These are phyloP conservation scores for Taphrina wiesneri DNA, from an alignment of 1,139 yeast species.

Conservation along the genomic window DNA sequence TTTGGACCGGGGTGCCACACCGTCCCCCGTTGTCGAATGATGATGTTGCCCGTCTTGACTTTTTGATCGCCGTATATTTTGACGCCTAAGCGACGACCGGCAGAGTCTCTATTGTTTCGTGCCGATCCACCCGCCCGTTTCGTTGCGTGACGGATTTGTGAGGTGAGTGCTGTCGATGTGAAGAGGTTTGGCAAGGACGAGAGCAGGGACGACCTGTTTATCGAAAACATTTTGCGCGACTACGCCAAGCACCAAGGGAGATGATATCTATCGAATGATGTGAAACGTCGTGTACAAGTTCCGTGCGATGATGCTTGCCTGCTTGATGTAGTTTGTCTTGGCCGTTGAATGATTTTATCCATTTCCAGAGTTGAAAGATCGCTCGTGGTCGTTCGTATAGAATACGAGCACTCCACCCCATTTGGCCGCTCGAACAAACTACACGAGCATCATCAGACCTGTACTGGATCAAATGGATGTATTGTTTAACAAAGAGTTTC, in stretches of 20 bases:
- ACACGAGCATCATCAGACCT: no score
- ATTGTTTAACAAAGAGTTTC: no score
- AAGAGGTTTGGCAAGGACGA: background rate
- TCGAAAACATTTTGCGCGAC: background rate
- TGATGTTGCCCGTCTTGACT: slow-evolving; percentile 64
- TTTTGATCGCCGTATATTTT: slow-evolving; percentile 70
- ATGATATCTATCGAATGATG: no score
- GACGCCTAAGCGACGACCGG: slow-evolving; percentile 92
- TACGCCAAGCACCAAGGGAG: background rate
- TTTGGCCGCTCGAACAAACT: no score
- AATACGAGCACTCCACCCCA: background rate
- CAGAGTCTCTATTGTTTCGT: slow-evolving; percentile 90
- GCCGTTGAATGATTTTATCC: no score
- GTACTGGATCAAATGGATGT: no score
- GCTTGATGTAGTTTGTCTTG: no score
- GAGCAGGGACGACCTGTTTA: background rate
- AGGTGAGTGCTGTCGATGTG: background rate
- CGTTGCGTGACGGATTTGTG: slow-evolving; percentile 75
- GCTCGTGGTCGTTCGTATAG: background rate
- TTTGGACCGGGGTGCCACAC: slow-evolving; percentile 93
- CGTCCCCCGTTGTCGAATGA: slow-evolving; percentile 97
- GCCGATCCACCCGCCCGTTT: slow-evolving; percentile 92
- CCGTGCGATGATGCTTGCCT: background rate
- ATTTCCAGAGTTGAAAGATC: no score
- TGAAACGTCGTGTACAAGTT: no score